Conservation (phyloP, 345 rosid genomes). For the Moringa oleifera region DNA sequence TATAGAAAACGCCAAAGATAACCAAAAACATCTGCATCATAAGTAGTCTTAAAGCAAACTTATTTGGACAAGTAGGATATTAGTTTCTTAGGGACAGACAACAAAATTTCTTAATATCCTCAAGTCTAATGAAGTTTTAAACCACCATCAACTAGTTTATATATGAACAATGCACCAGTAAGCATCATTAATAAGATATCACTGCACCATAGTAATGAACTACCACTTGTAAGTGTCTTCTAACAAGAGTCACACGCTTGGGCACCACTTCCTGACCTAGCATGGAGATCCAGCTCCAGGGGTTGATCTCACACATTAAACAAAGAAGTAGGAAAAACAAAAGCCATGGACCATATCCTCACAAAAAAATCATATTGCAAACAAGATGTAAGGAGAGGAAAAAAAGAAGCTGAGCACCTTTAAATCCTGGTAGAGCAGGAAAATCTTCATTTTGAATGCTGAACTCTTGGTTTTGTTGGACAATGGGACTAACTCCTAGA, state of each 20-base stretch:
- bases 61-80: not conserved
- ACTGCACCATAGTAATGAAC: not conserved
- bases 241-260: not conserved
- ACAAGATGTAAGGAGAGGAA: not conserved
- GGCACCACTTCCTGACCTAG: not conserved
- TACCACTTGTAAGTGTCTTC: not conserved
- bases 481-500: slow-evolving; percentile 73
- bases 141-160: not conserved
- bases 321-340: not conserved
- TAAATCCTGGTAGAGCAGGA: slow-evolving; percentile 97
- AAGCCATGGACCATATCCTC: not conserved
- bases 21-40: not conserved
- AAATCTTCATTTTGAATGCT: slow-evolving; percentile 99
- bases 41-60: not conserved
- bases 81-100: too few species aligned
- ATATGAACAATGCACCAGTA: not conserved
- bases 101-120: not conserved
- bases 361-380: not conserved
- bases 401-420: slow-evolving; percentile 43
- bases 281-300: not conserved
- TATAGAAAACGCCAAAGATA: not conserved
- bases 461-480: slow-evolving; percentile 97
- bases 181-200: not conserved
- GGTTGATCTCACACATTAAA: not conserved
- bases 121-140: not conserved